Percentiles rank a stretch among this genome's conserved stretches.
phyloP scores from a whole-genome alignment of 805 yeast genomes.

The Metschnikowia cerradonensis region DNA sequence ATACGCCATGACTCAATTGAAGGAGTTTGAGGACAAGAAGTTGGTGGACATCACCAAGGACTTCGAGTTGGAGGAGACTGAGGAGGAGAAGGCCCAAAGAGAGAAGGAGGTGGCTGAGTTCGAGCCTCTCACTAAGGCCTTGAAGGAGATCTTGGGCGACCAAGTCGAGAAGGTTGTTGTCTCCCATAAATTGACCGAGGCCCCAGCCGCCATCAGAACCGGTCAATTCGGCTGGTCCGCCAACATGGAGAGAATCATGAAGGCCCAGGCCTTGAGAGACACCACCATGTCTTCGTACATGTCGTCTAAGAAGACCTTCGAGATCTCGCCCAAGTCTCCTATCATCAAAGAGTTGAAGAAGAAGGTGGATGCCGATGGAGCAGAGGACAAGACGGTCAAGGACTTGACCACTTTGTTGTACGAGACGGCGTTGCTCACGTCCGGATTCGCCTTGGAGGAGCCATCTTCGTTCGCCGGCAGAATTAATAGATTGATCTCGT shows the following conservation, averaged over 20 bases:
- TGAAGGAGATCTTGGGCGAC: conserved; percentile 96
- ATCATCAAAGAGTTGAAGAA: conserved; percentile 93
- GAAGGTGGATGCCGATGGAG: conserved; percentile 96
- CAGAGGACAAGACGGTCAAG: conserved; percentile 97
- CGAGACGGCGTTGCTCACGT: conserved; percentile 97
- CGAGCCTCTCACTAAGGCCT: conserved; percentile 90
- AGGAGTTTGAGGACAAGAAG: conserved; percentile 99
- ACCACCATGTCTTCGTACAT: conserved; percentile 98
- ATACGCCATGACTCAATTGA: conserved; percentile 98
- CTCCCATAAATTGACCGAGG: conserved; percentile 93
- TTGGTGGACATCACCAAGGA: conserved; percentile 98
- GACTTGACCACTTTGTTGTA: conserved; percentile 93
- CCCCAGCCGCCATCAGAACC: conserved; percentile 99
- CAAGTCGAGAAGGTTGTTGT: conserved; percentile 99
- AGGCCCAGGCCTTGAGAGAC: conserved; percentile 99
- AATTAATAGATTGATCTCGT: conserved; percentile 95
- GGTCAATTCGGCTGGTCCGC: conserved; percentile 99
- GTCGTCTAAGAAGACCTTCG: conserved; percentile 99
- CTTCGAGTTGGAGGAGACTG: conserved; percentile 97
- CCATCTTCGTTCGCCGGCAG: conserved; percentile 96
- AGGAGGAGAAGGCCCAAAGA: conserved; percentile 92
- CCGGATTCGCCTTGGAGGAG: conserved; percentile 98
- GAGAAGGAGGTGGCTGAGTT: conserved; percentile 89
- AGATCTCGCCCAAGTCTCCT: conserved; percentile 94
- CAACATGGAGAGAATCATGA: conserved; percentile 99